A percentile compares a stretch with the other conserved stretches of the same genome.
phyloP scores from a whole-genome alignment of 2,329 filamentous ascomycete genomes.

The Stachybotrys chartarum region DNA sequence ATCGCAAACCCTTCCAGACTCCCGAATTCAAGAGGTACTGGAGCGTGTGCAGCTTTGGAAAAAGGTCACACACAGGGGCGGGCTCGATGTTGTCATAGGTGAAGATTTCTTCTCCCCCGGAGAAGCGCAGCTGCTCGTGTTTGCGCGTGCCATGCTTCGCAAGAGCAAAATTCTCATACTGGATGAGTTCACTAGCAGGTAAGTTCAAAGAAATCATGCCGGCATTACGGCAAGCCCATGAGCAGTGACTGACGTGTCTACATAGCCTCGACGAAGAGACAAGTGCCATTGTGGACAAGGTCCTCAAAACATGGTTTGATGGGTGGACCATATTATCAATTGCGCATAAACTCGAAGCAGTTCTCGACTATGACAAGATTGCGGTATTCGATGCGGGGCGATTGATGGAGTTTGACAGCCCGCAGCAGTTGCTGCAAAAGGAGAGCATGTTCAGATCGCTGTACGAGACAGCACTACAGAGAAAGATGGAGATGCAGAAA shows the following conservation, averaged over 20 bases:
- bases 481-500: not conserved
- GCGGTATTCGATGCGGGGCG: constrained; percentile 41
- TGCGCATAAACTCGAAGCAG: constrained; percentile 24
- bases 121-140: constrained; percentile 42
- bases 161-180: constrained; percentile 33
- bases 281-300: constrained; percentile 6
- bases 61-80: constrained; percentile 28
- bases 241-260: not conserved
- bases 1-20: constrained; percentile 17
- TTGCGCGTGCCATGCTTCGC: constrained; percentile 38
- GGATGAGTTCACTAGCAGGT: constrained; percentile 32
- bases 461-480: not conserved
- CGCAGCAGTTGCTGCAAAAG: not conserved
- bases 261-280: constrained; percentile 10
- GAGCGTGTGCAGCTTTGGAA: constrained; percentile 34
- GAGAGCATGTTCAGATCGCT: constrained; percentile 3
- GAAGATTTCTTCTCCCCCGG: constrained; percentile 32
- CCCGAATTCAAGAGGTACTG: constrained; percentile 31
- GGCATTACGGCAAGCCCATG: not conserved
- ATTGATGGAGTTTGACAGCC: constrained; percentile 30
- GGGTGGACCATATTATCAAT: constrained; percentile 38
- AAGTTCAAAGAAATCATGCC: constrained; percentile 15
- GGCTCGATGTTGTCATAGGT: constrained; percentile 27
- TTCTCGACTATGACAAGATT: constrained; percentile 41
- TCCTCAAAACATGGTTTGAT: constrained; percentile 9